phyloP scores from a whole-genome alignment of 2,329 filamentous ascomycete genomes.

The Coniochaeta pulveracea region DNA sequence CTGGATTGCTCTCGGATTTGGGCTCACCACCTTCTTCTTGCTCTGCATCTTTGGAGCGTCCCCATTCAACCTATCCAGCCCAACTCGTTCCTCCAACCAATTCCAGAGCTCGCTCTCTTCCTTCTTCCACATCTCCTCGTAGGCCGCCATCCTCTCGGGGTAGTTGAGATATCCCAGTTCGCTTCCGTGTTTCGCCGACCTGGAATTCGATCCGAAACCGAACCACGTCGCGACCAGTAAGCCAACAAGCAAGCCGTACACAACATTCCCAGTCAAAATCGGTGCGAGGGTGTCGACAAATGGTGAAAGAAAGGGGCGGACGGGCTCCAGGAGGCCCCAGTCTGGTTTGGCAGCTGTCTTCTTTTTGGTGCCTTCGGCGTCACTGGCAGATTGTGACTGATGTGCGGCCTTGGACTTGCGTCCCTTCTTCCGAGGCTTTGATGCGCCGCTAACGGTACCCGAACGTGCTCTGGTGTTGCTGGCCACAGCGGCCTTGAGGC shows the following conservation, averaged over 20 bases:
- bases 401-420: constrained; percentile 34
- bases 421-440: constrained; percentile 52
- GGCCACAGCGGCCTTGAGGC: constrained; percentile 62
- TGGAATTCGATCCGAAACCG: constrained; percentile 38
- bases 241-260: constrained; percentile 64
- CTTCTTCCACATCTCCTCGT: constrained; percentile 83
- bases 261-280: constrained; percentile 63
- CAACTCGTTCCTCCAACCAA: constrained; percentile 81
- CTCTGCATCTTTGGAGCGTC: constrained; percentile 9
- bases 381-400: constrained; percentile 29
- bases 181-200: constrained; percentile 23
- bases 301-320: constrained; percentile 59
- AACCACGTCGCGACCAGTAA: constrained; percentile 68
- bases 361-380: constrained; percentile 23
- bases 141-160: constrained; percentile 65
- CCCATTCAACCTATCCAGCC: constrained; percentile 49
- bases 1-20: constrained; percentile 45
- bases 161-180: constrained; percentile 28
- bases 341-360: constrained; percentile 33
- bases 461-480: constrained; percentile 40
- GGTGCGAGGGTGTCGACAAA: constrained; percentile 58
- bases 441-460: constrained; percentile 30
- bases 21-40: constrained; percentile 7
- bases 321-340: constrained; percentile 77
- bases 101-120: constrained; percentile 88